These are phyloP conservation scores for Phenoliferia sp. DNA, from an alignment of 1,284 basidiomycete species.

Conservation along the genomic window DNA sequence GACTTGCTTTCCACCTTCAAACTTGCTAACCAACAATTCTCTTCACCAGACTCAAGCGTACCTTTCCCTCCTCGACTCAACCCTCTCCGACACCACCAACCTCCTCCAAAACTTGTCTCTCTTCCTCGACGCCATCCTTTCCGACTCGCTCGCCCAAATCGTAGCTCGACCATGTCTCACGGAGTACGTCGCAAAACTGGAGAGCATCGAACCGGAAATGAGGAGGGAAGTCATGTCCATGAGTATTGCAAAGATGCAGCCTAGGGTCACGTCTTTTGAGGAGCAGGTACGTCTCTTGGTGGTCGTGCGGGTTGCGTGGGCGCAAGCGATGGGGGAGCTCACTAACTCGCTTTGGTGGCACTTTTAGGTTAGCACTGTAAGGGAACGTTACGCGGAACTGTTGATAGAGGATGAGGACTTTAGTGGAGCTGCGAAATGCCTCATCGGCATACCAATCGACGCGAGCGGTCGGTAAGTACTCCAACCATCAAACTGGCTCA, in stretches of 20 bases:
- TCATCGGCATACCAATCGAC: slow-evolving; percentile 86
- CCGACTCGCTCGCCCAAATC: slow-evolving; percentile 74
- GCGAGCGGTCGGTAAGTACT: slow-evolving; percentile 69
- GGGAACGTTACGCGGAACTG: slow-evolving; percentile 80
- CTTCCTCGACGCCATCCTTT: slow-evolving; percentile 68
- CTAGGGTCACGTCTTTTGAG: slow-evolving; percentile 79
- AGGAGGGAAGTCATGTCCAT: slow-evolving; percentile 67
- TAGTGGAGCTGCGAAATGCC: slow-evolving; percentile 80
- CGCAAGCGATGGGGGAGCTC: slow-evolving; percentile 2
- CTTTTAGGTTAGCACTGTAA: slow-evolving; percentile 69
- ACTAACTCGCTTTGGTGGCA: slow-evolving; percentile 4
- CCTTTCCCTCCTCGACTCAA: slow-evolving; percentile 40
- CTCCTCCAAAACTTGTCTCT: slow-evolving; percentile 50
- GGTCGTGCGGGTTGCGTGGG: not conserved
- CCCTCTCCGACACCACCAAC: slow-evolving; percentile 44
- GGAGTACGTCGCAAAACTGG: slow-evolving; percentile 68
- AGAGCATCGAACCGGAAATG: slow-evolving; percentile 55
- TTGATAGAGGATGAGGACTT: slow-evolving; percentile 89
- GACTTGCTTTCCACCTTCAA: not conserved
- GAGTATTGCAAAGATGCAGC: slow-evolving; percentile 65
- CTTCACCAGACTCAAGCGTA: slow-evolving; percentile 53
- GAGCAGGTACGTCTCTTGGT: slow-evolving; percentile 66
- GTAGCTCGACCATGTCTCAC: slow-evolving; percentile 77
- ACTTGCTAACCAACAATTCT: not conserved
- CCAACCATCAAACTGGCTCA: not conserved